A percentile compares a stretch with the other conserved stretches of the same genome.
Evolutionary conservation across 441 rosid genomes (phyloP).

Genomic region (Croton laevigatus): DNA sequence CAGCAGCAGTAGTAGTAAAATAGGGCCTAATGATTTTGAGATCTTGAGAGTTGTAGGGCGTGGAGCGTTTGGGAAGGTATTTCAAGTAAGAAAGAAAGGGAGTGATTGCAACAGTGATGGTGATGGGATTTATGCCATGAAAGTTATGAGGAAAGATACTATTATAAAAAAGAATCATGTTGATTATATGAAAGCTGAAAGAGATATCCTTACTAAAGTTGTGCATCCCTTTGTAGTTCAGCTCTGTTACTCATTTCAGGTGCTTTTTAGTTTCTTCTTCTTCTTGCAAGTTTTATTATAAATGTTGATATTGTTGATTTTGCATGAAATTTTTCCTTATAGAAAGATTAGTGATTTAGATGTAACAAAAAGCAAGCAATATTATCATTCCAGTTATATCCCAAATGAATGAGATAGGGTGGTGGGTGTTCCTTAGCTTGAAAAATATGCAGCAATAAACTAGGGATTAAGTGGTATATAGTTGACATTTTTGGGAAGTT

Average conservation of each 20-base stretch:
- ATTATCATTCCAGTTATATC: background rate
- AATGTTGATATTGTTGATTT: background rate
- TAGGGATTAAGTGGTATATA: too few species aligned
- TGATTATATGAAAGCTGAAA: conserved; percentile 74
- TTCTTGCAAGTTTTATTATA: background rate
- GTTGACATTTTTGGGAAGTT: background rate
- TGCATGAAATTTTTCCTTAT: background rate
- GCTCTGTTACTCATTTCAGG: conserved; percentile 79
- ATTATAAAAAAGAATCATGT: conserved; percentile 73
- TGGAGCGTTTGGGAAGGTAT: conserved; percentile 76
- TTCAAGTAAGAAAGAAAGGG: conserved; percentile 53
- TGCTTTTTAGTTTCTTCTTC: conserved; percentile 8
- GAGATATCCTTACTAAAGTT: conserved; percentile 70
- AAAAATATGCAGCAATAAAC: too few species aligned
- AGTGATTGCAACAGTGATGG: conserved; percentile 19
- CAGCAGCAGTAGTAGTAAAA: too few species aligned
- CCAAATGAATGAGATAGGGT: too few species aligned
- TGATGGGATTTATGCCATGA: conserved; percentile 71
- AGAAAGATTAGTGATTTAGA: background rate
- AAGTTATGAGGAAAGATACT: conserved; percentile 68
- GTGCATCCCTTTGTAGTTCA: conserved; percentile 66
- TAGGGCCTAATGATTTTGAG: conserved; percentile 62
- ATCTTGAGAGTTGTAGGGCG: conserved; percentile 66
- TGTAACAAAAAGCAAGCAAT: background rate
- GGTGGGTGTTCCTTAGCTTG: too few species aligned